Conservation (phyloP, 441 rosid genomes). For the Populus hybrid region DNA sequence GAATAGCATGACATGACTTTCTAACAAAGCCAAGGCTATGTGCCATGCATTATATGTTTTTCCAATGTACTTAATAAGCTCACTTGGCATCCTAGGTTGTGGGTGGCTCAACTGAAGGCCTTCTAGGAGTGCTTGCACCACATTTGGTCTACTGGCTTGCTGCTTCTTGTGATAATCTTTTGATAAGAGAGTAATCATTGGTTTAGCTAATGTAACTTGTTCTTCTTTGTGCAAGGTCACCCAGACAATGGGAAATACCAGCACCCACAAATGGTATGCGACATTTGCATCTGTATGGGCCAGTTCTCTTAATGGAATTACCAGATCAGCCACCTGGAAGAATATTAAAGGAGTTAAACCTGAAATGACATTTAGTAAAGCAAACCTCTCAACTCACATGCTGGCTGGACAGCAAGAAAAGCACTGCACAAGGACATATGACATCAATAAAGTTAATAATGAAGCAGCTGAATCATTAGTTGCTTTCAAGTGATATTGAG, state of each 20-base stretch:
- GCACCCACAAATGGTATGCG: constrained; percentile 98
- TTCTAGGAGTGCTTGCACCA: constrained; percentile 98
- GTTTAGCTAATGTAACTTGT: constrained; percentile 84
- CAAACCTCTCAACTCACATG: background rate
- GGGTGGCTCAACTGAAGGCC: constrained; percentile 99
- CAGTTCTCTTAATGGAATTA: constrained; percentile 85
- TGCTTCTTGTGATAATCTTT: constrained; percentile 97
- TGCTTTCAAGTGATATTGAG: background rate
- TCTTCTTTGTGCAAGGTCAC: constrained; percentile 85
- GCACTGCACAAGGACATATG: background rate
- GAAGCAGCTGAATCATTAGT: background rate
- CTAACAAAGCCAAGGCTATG: constrained; percentile 82
- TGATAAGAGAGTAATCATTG: constrained; percentile 78
- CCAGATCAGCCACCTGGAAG: constrained; percentile 85
- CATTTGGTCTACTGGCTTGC: constrained; percentile 88
- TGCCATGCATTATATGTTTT: constrained; percentile 99
- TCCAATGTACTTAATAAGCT: constrained; percentile 92
- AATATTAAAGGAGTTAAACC: constrained; percentile 11
- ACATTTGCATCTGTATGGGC: constrained; percentile 95
- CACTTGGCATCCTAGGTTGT: constrained; percentile 99
- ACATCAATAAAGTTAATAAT: background rate
- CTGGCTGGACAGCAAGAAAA: background rate
- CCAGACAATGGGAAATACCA: constrained; percentile 98
- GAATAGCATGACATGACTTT: constrained; percentile 89
- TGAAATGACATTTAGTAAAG: background rate